Evolutionary conservation across 2,329 filamentous ascomycete genomes (phyloP), one percentile per base, ranked within the genome.

Genomic region (Plectosphaerella sp.): DNA sequence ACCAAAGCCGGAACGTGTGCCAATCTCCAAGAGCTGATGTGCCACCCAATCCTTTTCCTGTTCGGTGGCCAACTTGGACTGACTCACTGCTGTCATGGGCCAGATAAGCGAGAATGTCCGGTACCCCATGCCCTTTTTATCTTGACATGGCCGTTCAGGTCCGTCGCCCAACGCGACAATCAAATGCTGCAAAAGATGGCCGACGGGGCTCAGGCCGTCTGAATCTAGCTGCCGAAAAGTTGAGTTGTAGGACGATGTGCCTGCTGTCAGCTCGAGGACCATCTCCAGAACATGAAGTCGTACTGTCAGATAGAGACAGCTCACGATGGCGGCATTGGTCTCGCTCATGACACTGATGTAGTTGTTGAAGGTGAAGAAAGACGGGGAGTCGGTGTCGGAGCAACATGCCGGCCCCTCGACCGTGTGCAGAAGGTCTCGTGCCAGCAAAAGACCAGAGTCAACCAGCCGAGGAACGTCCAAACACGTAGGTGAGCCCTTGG

Each of bases 301-400:
- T 22, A 28, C 43, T 12, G 42, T 45, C 12, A 45, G 43, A 3
- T 15, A 45, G 4, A 45, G 20, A 12, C 43, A 15, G 4, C n/a
- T 25, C 8, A 47, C 35, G 6, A 50, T 28, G 14, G 60, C 53
- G 47, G 58, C 58, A 54, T 49, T 57, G 48, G 57, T 52, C 51
- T 61, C 45, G 11, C 48, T 59, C 18, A 55, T 51, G 24, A 55
- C 45, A 51, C 49, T 47, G 6, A 45, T 25, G 20, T 25, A 7
- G 11, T 6, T 14, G 43, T 25, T 25, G 20, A 45, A 45, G 2
- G 18, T n/a, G 8, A 18, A 14, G 11, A 25, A 25, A 6, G 20
- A 15, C 0, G 43, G 15, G 4, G 22, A 10, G 8, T 33, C 3
- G 28, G 20, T 15, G 20, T 25, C 22, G 11, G 9, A 4, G 12